phyloP scores from a whole-genome alignment of 2,329 filamentous ascomycete species.

The Pseudopyrenochaeta lycopersici region DNA sequence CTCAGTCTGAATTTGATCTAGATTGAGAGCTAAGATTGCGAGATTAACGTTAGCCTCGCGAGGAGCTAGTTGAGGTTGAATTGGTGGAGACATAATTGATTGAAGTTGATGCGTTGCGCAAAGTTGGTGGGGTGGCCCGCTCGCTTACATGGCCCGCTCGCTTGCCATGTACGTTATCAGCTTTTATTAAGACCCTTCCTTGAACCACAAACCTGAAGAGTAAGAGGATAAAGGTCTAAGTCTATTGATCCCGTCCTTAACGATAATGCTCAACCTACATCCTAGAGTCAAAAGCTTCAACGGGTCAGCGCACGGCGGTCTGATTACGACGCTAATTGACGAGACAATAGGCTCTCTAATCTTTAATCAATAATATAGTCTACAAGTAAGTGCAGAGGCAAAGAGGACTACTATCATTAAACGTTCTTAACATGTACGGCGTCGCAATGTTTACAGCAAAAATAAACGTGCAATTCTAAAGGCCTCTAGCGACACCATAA shows the following conservation, averaged over 20 bases:
- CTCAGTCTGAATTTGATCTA: too few relatives aligned
- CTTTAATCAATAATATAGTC: constrained; percentile 1
- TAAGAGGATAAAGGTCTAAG: background rate
- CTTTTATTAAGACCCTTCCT: constrained; percentile 10
- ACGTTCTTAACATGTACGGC: constrained; percentile 7
- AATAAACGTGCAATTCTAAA: constrained; percentile 8
- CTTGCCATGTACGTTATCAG: too few relatives aligned
- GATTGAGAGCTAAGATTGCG: too few relatives aligned
- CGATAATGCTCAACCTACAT: constrained; percentile 2
- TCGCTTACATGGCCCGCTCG: too few relatives aligned
- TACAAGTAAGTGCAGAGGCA: background rate
- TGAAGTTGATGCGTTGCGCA: too few relatives aligned
- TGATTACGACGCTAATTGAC: constrained; percentile 7
- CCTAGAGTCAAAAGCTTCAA: constrained; percentile 7
- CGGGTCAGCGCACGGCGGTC: constrained; percentile 6
- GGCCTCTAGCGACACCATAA: constrained; percentile 4
- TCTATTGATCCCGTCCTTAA: constrained; percentile 4
- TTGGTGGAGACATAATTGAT: too few relatives aligned
- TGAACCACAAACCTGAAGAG: background rate
- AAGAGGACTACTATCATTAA: background rate
- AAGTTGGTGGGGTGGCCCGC: too few relatives aligned
- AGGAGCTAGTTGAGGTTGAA: too few relatives aligned
- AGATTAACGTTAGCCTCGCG: too few relatives aligned
- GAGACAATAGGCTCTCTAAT: constrained; percentile 10
- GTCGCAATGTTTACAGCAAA: constrained; percentile 7